phyloP scores from a whole-genome alignment of 2,329 filamentous ascomycete species.

The Thielaviopsis punctulata region DNA sequence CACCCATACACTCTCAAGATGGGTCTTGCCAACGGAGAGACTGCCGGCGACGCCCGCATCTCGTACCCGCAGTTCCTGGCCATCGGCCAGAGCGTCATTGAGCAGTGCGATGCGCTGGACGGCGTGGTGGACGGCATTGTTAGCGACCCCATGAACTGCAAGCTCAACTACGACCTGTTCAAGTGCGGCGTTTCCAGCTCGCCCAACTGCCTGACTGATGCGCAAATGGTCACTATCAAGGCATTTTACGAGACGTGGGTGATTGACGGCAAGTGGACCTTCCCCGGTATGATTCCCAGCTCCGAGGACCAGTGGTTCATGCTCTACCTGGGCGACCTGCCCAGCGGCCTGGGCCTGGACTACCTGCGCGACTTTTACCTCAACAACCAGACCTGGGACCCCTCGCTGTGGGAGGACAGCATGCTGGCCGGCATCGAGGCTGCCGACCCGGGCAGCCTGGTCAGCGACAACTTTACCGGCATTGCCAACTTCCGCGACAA shows the following conservation, averaged over 20 bases:
- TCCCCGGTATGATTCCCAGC: constrained; percentile 26
- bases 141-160: constrained; percentile 27
- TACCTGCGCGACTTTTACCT: constrained; percentile 20
- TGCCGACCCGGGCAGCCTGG: constrained; percentile 22
- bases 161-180: constrained; percentile 25
- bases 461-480: constrained; percentile 22
- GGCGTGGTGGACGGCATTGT: constrained; percentile 33
- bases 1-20: constrained; percentile 19
- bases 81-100: constrained; percentile 26
- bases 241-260: constrained; percentile 19
- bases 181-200: constrained; percentile 20
- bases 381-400: constrained; percentile 2
- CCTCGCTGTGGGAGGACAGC: constrained; percentile 19
- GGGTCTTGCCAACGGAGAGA: constrained; percentile 31
- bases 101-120: constrained; percentile 34
- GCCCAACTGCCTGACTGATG: constrained; percentile 23
- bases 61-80: constrained; percentile 24
- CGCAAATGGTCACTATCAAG: constrained; percentile 21
- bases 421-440: constrained; percentile 19
- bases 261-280: constrained; percentile 18
- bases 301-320: constrained; percentile 21
- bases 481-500: constrained; percentile 21
- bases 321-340: constrained; percentile 18
- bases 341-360: constrained; percentile 20
- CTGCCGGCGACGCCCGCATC: constrained; percentile 27